phyloP scores from a whole-genome alignment of 2,329 filamentous ascomycete genomes.

The Aspergillus sp. region DNA sequence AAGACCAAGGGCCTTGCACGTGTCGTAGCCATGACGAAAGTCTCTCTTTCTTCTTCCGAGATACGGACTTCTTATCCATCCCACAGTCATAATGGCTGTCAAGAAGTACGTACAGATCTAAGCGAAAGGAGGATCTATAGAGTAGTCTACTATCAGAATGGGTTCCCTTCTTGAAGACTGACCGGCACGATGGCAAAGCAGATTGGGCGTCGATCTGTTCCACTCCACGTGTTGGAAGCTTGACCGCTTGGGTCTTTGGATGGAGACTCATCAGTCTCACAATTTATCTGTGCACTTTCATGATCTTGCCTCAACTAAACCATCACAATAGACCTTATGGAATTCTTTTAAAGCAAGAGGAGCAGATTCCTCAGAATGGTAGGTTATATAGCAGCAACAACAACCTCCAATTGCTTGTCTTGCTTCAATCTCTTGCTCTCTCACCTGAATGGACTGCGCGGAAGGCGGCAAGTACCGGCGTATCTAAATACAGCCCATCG shows the following conservation, averaged over 20 bases:
- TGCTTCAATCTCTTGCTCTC: neutral
- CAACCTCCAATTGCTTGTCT: too few species aligned
- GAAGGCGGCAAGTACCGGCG: neutral
- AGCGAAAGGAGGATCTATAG: neutral
- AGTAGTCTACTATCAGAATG: neutral
- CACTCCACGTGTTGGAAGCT: constrained; percentile 35
- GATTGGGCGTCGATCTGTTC: constrained; percentile 26
- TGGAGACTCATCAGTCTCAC: neutral
- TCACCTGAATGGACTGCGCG: neutral
- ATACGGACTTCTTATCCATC: too few species aligned
- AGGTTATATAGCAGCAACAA: too few species aligned
- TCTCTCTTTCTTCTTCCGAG: too few species aligned
- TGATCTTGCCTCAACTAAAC: neutral
- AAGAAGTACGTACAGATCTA: too few species aligned
- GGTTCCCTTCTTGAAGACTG: neutral
- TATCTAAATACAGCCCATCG: neutral
- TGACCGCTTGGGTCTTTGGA: constrained; percentile 24
- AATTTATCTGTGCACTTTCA: neutral
- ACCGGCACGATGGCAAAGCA: constrained; percentile 12
- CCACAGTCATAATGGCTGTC: too few species aligned
- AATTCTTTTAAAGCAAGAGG: neutral
- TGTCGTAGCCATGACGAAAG: too few species aligned
- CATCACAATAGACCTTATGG: neutral
- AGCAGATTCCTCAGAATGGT: too few species aligned
- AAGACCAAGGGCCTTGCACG: too few species aligned